These are phyloP conservation scores for Aspergillus persii DNA, from an alignment of 2,329 filamentous ascomycete species.

Conservation along the genomic window DNA sequence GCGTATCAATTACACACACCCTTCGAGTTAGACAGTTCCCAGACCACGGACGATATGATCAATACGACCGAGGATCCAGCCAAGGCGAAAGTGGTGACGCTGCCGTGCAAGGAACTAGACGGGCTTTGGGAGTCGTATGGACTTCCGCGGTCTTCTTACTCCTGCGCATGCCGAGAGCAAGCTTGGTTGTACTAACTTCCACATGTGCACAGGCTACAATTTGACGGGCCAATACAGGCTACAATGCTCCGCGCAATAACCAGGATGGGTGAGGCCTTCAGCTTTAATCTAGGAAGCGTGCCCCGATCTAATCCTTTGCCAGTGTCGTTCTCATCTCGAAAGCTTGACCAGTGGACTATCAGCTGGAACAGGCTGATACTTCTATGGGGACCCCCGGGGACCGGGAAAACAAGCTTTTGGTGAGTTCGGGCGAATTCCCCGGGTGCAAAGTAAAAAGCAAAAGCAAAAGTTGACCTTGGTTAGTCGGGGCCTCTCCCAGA, in stretches of 20 bases:
- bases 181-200: background rate
- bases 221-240: conserved; percentile 42
- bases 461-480: background rate
- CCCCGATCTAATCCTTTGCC: background rate
- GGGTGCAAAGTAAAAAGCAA: background rate
- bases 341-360: conserved; percentile 37
- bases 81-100: conserved; percentile 31
- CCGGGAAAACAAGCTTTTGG: conserved; percentile 70
- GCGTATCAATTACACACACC: conserved; percentile 37
- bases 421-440: conserved; percentile 4
- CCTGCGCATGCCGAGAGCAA: background rate
- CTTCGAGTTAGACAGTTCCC: conserved; percentile 21
- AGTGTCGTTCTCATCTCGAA: conserved; percentile 33
- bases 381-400: conserved; percentile 90
- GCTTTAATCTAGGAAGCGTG: background rate
- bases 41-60: conserved; percentile 17
- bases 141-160: background rate
- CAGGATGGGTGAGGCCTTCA: conserved; percentile 34
- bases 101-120: conserved; percentile 42
- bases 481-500: conserved; percentile 48
- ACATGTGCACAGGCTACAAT: conserved; percentile 36
- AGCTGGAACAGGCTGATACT: conserved; percentile 61
- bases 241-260: conserved; percentile 41
- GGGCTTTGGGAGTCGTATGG: conserved; percentile 46
- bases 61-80: conserved; percentile 25